phyloP scores from a whole-genome alignment of 306 rosid species.

The Rosa multiflora region DNA sequence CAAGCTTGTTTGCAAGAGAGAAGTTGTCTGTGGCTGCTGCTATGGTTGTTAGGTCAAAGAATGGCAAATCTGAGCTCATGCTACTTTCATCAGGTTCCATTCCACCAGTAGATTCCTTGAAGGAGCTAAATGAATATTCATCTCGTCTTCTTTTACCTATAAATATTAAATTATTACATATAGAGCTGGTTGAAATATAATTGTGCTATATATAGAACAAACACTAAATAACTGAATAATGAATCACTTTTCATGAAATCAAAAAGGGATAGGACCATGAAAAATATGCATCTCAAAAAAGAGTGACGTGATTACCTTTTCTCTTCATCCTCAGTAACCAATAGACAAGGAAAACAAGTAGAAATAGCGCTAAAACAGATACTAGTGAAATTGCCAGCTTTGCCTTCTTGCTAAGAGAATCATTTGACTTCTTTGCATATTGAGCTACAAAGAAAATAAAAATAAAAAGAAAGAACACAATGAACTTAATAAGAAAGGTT shows the following conservation, averaged over 20 bases:
- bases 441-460: conserved; percentile 8
- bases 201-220: not conserved
- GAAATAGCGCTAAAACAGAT: not conserved
- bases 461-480: not conserved
- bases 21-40: conserved; percentile 45
- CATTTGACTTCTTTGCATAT: conserved; percentile 14
- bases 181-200: not conserved
- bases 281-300: not conserved
- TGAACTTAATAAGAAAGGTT: not conserved
- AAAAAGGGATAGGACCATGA: not conserved
- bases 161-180: no score
- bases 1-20: conserved; percentile 41
- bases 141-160: not conserved
- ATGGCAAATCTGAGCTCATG: conserved; percentile 27
- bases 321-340: not conserved
- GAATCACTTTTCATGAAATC: not conserved
- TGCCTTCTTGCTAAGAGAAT: not conserved
- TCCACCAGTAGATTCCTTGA: not conserved
- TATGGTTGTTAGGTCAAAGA: conserved; percentile 32
- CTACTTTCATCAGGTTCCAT: not conserved
- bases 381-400: not conserved
- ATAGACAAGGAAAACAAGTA: not conserved
- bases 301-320: conserved; percentile 5
- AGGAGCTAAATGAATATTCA: not conserved
- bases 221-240: not conserved